phyloP scores from a whole-genome alignment of 139 green algal species.

The Volvox africanus region DNA sequence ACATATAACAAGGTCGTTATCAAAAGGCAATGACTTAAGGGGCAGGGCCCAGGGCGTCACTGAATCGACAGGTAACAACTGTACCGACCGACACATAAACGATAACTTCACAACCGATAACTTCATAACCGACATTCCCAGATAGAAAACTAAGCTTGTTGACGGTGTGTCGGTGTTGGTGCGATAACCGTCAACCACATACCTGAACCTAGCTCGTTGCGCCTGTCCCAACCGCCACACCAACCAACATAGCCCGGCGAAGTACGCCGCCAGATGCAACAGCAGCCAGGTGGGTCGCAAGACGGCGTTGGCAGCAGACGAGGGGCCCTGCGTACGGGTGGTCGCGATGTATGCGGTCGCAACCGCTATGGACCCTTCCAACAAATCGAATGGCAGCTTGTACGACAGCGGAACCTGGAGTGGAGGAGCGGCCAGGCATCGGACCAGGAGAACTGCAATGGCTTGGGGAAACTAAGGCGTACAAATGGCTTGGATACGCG shows the following conservation, averaged over 20 bases:
- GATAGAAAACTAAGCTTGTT: no score
- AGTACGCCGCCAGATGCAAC: conserved; percentile 12
- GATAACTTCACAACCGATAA: no score
- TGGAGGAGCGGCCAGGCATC: neutral
- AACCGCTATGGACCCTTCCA: conserved; percentile 19
- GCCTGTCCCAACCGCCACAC: neutral
- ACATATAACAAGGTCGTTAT: no score
- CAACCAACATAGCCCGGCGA: neutral
- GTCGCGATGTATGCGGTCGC: neutral
- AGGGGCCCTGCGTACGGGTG: neutral
- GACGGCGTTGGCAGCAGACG: neutral
- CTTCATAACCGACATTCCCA: no score
- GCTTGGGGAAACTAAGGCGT: neutral
- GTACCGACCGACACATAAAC: no score
- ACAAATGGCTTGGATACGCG: neutral
- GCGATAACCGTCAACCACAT: no score
- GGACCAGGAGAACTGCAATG: neutral
- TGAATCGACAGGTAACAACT: no score
- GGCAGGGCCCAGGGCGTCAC: no score
- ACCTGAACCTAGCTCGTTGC: conserved; percentile 11
- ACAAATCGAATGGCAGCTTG: conserved; percentile 1
- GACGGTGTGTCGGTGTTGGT: no score
- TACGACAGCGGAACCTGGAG: conserved; percentile 14
- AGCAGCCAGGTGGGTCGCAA: conserved; percentile 15
- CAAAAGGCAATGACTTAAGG: no score